Evolutionary conservation across 768 basidiomycete species (phyloP).

Genomic region (Mrakia frigida): DNA sequence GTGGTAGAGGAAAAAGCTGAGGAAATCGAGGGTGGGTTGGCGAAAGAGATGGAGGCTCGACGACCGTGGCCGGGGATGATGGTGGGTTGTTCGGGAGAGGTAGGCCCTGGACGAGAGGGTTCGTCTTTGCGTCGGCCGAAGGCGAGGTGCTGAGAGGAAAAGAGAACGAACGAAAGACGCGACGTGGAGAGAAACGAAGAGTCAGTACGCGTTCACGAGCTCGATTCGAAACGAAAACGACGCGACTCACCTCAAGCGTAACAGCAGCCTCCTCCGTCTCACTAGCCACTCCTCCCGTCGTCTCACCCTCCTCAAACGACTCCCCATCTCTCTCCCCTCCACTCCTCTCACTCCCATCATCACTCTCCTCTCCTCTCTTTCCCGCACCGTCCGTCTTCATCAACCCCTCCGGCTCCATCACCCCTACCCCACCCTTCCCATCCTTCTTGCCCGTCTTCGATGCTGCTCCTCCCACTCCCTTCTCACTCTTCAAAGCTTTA

Average conservation of each 20-base stretch:
- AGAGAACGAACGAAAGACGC: not conserved
- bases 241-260: conserved; percentile 15
- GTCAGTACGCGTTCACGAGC: not conserved
- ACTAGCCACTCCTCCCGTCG: not conserved
- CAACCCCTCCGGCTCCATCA: not conserved
- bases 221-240: not conserved
- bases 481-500: not conserved
- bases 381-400: not conserved
- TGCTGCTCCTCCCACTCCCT: too few relatives aligned
- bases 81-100: not conserved
- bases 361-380: not conserved
- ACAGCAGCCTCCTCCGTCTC: conserved; percentile 26
- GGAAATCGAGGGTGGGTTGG: not conserved
- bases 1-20: not conserved
- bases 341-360: not conserved
- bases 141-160: conserved; percentile 23
- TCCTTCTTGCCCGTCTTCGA: not conserved
- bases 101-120: not conserved
- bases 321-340: not conserved
- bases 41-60: not conserved
- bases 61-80: not conserved
- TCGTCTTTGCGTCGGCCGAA: conserved; percentile 27
- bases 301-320: not conserved
- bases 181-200: too few relatives aligned
- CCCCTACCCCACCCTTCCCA: not conserved